Percentiles rank a stretch among this genome's conserved stretches.
phyloP scores from a whole-genome alignment of 163 green algal genomes.

The Prototheca wickerhamii region DNA sequence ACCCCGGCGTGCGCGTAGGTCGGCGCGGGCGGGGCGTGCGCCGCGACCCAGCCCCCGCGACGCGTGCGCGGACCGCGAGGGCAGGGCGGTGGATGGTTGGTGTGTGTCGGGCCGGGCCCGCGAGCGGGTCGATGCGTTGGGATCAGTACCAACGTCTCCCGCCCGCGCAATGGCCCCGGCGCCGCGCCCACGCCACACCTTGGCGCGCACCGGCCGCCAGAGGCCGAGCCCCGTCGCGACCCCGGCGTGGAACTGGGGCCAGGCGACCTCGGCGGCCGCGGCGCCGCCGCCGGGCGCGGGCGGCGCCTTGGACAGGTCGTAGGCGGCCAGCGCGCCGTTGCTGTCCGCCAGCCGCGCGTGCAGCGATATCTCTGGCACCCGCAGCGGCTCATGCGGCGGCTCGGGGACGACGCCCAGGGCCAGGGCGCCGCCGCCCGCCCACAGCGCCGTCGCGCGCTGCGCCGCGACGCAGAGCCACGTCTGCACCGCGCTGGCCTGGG shows the following conservation, averaged over 20 bases:
- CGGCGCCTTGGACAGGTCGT: constrained; percentile 53
- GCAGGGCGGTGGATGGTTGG: too few relatives aligned
- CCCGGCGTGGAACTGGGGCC: constrained; percentile 98
- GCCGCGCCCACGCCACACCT: too few relatives aligned
- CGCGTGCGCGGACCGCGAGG: too few relatives aligned
- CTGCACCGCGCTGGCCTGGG: not conserved
- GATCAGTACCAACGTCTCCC: too few relatives aligned
- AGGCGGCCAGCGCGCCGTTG: constrained; percentile 55
- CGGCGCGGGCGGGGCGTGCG: constrained; percentile 54
- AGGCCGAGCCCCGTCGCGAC: constrained; percentile 46
- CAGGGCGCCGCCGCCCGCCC: not conserved
- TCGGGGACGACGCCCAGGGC: not conserved
- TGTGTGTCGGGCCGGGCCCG: too few relatives aligned
- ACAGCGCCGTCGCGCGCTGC: not conserved
- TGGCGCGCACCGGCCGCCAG: constrained; percentile 27
- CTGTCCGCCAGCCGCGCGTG: constrained; percentile 48
- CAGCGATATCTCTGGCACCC: constrained; percentile 3
- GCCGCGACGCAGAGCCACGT: not conserved
- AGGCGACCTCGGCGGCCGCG: constrained; percentile 66
- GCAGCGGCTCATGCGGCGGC: constrained; percentile 17
- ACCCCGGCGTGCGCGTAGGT: constrained; percentile 77
- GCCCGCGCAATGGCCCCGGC: too few relatives aligned
- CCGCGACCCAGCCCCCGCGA: constrained; percentile 70
- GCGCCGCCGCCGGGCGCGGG: constrained; percentile 44
- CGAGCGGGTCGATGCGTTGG: too few relatives aligned